A percentile compares a stretch with the other conserved stretches of the same genome.
Conservation (phyloP, 805 yeast genomes). For the Kluyveromyces aestuarii region DNA sequence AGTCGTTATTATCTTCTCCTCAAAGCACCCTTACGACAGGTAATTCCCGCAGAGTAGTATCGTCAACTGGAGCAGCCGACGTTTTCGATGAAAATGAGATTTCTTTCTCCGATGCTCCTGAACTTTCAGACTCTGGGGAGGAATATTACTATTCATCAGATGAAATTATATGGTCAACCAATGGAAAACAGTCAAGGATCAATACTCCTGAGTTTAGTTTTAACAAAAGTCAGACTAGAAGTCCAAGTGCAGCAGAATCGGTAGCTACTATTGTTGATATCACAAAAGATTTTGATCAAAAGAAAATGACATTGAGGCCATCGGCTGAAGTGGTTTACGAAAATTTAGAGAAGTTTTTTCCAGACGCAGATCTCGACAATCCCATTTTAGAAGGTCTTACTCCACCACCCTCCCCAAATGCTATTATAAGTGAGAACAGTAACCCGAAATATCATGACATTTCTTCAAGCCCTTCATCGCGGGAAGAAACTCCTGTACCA, state of each 20-base stretch:
- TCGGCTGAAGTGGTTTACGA: slow-evolving; percentile 90
- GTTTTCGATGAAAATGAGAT: slow-evolving; percentile 64
- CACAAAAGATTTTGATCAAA: neutral
- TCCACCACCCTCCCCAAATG: slow-evolving; percentile 47
- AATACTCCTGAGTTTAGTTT: neutral
- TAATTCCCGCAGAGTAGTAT: slow-evolving; percentile 27
- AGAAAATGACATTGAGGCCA: slow-evolving; percentile 74
- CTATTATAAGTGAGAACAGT: slow-evolving; percentile 10
- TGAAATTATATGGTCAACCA: slow-evolving; percentile 20
- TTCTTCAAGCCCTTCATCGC: neutral
- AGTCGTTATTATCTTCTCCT: slow-evolving; percentile 15
- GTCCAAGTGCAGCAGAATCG: neutral
- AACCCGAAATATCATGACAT: neutral
- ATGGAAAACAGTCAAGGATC: neutral
- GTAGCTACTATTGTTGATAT: neutral
- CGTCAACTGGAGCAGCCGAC: slow-evolving; percentile 34
- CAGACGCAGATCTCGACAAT: slow-evolving; percentile 83
- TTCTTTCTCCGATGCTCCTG: slow-evolving; percentile 69
- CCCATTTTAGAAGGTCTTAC: slow-evolving; percentile 72
- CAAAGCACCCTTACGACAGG: slow-evolving; percentile 23
- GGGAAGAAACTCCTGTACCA: slow-evolving; percentile 24
- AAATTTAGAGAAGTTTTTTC: slow-evolving; percentile 86
- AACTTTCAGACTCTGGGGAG: slow-evolving; percentile 42
- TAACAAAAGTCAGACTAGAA: neutral
- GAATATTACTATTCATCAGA: slow-evolving; percentile 30